A percentile compares a stretch with the other conserved stretches of the same genome.
Evolutionary conservation across 176 grass and related monocot genomes (phyloP).

Genomic region (Themeda triandra): DNA sequence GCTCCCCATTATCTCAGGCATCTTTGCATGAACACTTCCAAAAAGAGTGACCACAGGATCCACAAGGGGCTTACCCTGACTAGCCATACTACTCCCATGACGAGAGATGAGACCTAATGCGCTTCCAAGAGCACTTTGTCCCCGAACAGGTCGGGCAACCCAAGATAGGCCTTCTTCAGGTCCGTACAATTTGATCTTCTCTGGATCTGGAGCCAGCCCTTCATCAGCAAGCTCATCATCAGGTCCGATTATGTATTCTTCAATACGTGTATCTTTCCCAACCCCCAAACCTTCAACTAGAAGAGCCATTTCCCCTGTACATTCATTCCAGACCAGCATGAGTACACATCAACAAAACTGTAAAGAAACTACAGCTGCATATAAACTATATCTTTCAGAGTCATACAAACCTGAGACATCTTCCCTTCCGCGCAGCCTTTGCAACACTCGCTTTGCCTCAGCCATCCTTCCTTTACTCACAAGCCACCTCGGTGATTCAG

Average conservation of each 20-base stretch:
- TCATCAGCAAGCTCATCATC: slow-evolving; percentile 65
- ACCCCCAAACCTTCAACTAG: slow-evolving; percentile 86
- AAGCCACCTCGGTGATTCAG: slow-evolving; percentile 96
- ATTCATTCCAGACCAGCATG: slow-evolving; percentile 17
- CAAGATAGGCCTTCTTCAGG: slow-evolving; percentile 82
- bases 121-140: slow-evolving; percentile 73
- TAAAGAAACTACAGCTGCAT: background rate
- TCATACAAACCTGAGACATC: slow-evolving; percentile 84
- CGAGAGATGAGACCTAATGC: slow-evolving; percentile 60
- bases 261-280: slow-evolving; percentile 68
- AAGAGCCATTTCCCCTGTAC: slow-evolving; percentile 96
- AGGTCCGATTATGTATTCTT: slow-evolving; percentile 93
- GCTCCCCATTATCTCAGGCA: slow-evolving; percentile 83
- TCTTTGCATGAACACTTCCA: slow-evolving; percentile 85
- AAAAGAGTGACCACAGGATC: slow-evolving; percentile 92
- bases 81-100: slow-evolving; percentile 60
- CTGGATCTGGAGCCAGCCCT: slow-evolving; percentile 49
- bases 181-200: slow-evolving; percentile 76
- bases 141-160: slow-evolving; percentile 78
- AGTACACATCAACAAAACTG: background rate
- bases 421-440: slow-evolving; percentile 69
- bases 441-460: slow-evolving; percentile 73
- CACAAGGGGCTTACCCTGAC: slow-evolving; percentile 63
- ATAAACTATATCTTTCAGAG: background rate
- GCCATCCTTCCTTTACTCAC: slow-evolving; percentile 94